Percentiles rank a stretch among this genome's conserved stretches.
These are phyloP conservation scores for Eruca vesicaria DNA, from an alignment of 441 rosid species.

Conservation along the genomic window DNA sequence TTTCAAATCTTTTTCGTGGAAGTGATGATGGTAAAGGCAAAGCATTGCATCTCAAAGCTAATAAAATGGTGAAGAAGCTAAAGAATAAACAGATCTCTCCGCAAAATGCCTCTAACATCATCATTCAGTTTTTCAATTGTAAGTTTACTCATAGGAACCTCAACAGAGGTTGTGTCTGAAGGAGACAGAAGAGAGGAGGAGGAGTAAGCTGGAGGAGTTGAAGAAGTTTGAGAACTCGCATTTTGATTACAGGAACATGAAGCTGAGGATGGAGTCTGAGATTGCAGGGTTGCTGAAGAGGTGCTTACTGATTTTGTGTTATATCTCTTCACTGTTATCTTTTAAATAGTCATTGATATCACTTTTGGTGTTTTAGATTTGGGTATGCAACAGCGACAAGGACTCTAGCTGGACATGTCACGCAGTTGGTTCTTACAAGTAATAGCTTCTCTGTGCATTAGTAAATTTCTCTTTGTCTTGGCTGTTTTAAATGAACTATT, in stretches of 20 bases:
- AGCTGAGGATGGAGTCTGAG: slow-evolving; percentile 91
- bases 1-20: slow-evolving; percentile 70
- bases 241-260: slow-evolving; percentile 87
- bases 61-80: slow-evolving; percentile 62
- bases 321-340: too few species aligned
- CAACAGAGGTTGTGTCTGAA: slow-evolving; percentile 55
- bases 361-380: too few species aligned
- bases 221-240: slow-evolving; percentile 77
- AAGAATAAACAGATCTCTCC: slow-evolving; percentile 59
- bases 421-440: too few species aligned
- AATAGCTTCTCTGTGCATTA: too few species aligned
- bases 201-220: slow-evolving; percentile 75
- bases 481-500: too few species aligned
- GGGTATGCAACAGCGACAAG: too few species aligned
- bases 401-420: too few species aligned
- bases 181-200: slow-evolving; percentile 75
- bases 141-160: slow-evolving; percentile 41
- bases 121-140: slow-evolving; percentile 82
- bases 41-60: slow-evolving; percentile 68
- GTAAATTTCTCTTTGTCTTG: too few species aligned
- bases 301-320: too few species aligned
- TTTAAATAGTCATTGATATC: too few species aligned
- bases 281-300: slow-evolving; percentile 90
- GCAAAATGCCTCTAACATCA: slow-evolving; percentile 76
- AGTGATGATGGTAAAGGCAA: slow-evolving; percentile 91